Conservation (phyloP, 163 green algal genomes). For the Chloromonas sp. region DNA sequence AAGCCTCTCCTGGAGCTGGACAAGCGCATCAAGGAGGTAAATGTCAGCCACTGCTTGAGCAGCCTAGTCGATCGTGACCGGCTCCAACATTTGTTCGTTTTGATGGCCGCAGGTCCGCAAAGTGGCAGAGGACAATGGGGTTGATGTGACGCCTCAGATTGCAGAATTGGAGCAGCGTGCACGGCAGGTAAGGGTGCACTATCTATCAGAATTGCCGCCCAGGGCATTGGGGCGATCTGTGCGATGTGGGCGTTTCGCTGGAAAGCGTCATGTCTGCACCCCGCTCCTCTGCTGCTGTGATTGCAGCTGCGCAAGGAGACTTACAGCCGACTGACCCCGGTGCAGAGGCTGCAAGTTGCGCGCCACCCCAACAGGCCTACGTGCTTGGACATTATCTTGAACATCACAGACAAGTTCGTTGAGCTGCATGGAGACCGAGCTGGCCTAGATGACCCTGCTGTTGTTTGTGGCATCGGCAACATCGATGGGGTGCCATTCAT, state of each 20-base stretch:
- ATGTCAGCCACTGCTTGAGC: neutral
- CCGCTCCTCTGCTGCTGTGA: neutral
- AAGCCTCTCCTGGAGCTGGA: slow-evolving; percentile 93
- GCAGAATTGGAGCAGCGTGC: slow-evolving; percentile 79
- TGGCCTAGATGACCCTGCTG: slow-evolving; percentile 86
- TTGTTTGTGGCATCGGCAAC: slow-evolving; percentile 87
- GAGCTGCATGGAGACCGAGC: slow-evolving; percentile 93
- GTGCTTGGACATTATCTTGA: slow-evolving; percentile 94
- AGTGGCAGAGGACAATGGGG: slow-evolving; percentile 92
- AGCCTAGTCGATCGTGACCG: neutral
- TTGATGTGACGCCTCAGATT: slow-evolving; percentile 86
- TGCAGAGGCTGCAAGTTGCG: slow-evolving; percentile 90
- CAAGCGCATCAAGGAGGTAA: slow-evolving; percentile 89
- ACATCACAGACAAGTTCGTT: slow-evolving; percentile 94
- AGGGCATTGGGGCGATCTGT: neutral
- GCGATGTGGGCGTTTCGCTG: neutral
- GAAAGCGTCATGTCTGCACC: neutral
- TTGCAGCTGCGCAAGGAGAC: slow-evolving; percentile 85
- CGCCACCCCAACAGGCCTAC: slow-evolving; percentile 92
- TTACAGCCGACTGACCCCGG: slow-evolving; percentile 85
- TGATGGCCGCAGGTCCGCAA: slow-evolving; percentile 62
- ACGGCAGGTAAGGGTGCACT: slow-evolving; percentile 47
- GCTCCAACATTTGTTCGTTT: neutral
- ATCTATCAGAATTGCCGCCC: neutral
- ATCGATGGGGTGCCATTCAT: slow-evolving; percentile 92